Base-by-base conservation (phyloP, 768 basidiomycete genomes). In the Amanita rubescens region DNA sequence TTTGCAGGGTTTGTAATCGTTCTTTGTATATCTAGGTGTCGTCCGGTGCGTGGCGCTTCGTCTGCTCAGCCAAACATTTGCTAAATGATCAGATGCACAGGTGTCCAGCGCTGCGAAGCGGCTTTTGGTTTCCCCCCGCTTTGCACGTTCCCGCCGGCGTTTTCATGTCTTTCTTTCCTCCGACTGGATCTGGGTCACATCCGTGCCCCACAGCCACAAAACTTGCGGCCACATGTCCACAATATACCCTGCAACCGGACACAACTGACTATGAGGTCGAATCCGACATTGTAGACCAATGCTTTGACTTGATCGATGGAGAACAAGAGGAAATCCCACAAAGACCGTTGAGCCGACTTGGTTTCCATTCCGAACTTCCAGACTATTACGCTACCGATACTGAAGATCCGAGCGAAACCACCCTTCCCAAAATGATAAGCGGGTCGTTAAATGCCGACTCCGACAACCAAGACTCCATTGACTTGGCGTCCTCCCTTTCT, bases 261-360 rank as follows among this genome's bases (percentile, higher is more conserved):
- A 22, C 47, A 14, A 17, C 37, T 17, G 57, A 61, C 22, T 25
- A 49, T 25, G 55, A 60, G 49, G 17, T 56, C 17, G 63, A 63
- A 58, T 60, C 58, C 24, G 63, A 63, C 49, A 63, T 63, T 48
- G 62, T 59, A 42, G 62, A 63, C 38, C 58, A 61, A 41, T 56
- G 55, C 41, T 53, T 46, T 33, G 47, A 51, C 27, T 45, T 47
- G 37, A 42, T 47, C 33, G 34, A 42, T 27, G 51, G 22, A 19
- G 61, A 61, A 43, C 33, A 39, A 7, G 60, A 62, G 43, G 65
- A 62, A 19, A 60, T 68, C n/a, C 75, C 76, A 32, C 65, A 67
- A 58, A 75, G 77, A 30, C 76, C 78, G 47, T 67, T 69, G 25
- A 82, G 75, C 57, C 76, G 75, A 42, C 69, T 80, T 7, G 75